These are phyloP conservation scores for Tolypocladium album DNA, from an alignment of 2,329 filamentous ascomycete species.

Conservation along the genomic window DNA sequence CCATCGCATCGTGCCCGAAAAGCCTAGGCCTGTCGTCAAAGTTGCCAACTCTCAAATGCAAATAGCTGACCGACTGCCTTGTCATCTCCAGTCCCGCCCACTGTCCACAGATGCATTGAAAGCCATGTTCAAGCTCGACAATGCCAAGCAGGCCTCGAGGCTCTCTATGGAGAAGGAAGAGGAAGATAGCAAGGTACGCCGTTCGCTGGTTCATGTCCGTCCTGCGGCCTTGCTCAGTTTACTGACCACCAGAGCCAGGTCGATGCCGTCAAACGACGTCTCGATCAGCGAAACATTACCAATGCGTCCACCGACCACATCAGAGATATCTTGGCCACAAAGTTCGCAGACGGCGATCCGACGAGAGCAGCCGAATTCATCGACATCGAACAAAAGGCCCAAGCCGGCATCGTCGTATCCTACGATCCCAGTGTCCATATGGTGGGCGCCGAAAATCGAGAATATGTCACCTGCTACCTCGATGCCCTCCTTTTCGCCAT, in stretches of 20 bases:
- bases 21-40: not conserved
- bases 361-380: conserved; percentile 70
- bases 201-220: not conserved
- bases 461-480: conserved; percentile 86
- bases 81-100: conserved; percentile 32
- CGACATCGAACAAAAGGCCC: conserved; percentile 67
- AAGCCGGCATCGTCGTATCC: conserved; percentile 64
- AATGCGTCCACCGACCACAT: conserved; percentile 46
- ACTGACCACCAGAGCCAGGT: conserved; percentile 21
- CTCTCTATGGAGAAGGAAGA: conserved; percentile 38
- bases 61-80: not conserved
- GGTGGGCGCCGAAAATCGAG: conserved; percentile 76
- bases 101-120: conserved; percentile 48
- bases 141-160: conserved; percentile 34
- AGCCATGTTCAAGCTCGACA: conserved; percentile 53
- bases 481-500: conserved; percentile 90
- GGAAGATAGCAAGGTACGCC: conserved; percentile 26
- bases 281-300: conserved; percentile 33
- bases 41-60: conserved; percentile 4
- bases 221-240: not conserved
- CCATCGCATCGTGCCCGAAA: not conserved
- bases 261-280: conserved; percentile 25
- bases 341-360: conserved; percentile 56
- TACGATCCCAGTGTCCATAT: conserved; percentile 65
- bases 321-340: conserved; percentile 44